A percentile compares a stretch with the other conserved stretches of the same genome.
Conservation (phyloP, 805 yeast species). For the Yarrowia sp. region DNA sequence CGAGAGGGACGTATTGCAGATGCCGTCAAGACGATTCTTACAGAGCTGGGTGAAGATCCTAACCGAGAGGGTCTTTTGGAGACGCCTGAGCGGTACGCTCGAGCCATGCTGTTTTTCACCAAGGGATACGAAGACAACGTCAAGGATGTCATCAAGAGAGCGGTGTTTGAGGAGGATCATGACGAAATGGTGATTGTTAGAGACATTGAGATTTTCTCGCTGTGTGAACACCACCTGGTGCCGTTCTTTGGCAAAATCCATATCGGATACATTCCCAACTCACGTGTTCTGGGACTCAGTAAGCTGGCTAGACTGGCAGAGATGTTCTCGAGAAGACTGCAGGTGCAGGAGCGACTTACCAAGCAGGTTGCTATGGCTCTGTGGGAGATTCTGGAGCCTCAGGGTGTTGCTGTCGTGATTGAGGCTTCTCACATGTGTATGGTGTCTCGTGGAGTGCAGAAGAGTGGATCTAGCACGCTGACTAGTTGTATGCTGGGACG, state of each 20-base stretch:
- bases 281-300: constrained; percentile 85
- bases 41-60: constrained; percentile 89
- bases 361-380: constrained; percentile 97
- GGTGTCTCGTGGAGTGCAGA: constrained; percentile 97
- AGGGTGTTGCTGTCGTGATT: constrained; percentile 97
- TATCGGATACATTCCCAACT: constrained; percentile 96
- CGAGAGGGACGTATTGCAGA: constrained; percentile 76
- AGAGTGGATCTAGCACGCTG: constrained; percentile 87
- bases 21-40: constrained; percentile 70
- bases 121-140: constrained; percentile 96
- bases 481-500: constrained; percentile 98
- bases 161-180: constrained; percentile 96
- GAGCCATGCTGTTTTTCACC: constrained; percentile 94
- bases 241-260: constrained; percentile 97
- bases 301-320: constrained; percentile 95
- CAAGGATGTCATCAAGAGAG: constrained; percentile 86
- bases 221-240: constrained; percentile 97
- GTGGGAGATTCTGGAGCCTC: constrained; percentile 83
- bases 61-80: constrained; percentile 84
- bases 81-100: constrained; percentile 94
- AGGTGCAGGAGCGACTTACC: constrained; percentile 96
- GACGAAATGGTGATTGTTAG: constrained; percentile 98
- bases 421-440: constrained; percentile 99
- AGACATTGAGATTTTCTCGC: constrained; percentile 86
- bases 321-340: constrained; percentile 92